Percentiles rank a stretch among this genome's conserved stretches.
These are phyloP conservation scores for Cladophialophora immunda DNA, from an alignment of 2,329 filamentous ascomycete species.

Conservation along the genomic window DNA sequence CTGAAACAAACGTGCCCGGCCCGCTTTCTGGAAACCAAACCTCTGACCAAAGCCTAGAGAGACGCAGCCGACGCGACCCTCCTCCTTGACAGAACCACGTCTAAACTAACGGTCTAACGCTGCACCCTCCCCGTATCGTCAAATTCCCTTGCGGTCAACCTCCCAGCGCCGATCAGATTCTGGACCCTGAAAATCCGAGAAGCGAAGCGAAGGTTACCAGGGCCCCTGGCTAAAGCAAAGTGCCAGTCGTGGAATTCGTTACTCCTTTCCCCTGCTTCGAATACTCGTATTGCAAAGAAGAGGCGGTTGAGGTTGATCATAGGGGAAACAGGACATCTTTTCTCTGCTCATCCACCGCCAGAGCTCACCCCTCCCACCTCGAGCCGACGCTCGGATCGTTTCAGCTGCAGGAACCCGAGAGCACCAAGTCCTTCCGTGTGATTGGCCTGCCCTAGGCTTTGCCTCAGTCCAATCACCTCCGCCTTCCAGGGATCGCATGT, in stretches of 20 bases:
- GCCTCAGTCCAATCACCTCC: conserved; percentile 20
- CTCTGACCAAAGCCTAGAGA: neutral
- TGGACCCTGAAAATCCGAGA: conserved; percentile 30
- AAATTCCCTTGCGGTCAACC: neutral
- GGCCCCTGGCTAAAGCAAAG: conserved; percentile 6
- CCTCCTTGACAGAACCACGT: conserved; percentile 13
- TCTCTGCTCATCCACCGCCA: neutral
- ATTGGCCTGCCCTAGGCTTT: conserved; percentile 29
- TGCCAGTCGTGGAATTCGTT: conserved; percentile 1
- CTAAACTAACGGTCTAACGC: conserved; percentile 7
- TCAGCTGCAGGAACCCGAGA: conserved; percentile 35
- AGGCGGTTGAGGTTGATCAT: neutral
- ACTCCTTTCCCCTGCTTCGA: conserved; percentile 26
- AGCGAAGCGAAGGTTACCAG: conserved; percentile 20
- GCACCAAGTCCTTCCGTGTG: conserved; percentile 27
- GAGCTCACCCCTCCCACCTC: conserved; percentile 2
- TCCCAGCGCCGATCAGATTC: conserved; percentile 23
- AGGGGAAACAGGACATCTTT: neutral
- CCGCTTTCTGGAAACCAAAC: conserved; percentile 5
- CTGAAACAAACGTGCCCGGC: conserved; percentile 29
- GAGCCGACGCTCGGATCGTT: conserved; percentile 24
- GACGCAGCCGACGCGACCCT: neutral
- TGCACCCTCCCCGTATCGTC: conserved; percentile 5
- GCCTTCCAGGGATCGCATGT: conserved; percentile 3
- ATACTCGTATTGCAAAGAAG: conserved; percentile 4